These are phyloP conservation scores for Nannizziopsis arthrosporioides DNA, from an alignment of 2,329 filamentous ascomycete genomes.

Conservation along the genomic window DNA sequence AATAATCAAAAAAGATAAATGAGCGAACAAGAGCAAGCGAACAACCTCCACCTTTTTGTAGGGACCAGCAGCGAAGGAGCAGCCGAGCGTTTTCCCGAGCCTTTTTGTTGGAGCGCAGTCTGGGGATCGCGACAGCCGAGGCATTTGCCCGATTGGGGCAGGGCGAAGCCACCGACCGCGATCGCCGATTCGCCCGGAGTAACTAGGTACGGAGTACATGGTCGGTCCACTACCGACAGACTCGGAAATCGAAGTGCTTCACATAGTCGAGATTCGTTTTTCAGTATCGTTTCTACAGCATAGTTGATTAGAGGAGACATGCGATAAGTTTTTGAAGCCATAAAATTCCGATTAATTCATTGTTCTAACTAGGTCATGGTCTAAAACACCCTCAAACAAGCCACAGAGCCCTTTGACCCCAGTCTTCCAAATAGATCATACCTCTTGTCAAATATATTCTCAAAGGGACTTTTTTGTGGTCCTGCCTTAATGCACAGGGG, in stretches of 20 bases:
- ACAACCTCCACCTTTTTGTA: slow-evolving; percentile 4
- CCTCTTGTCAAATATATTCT: slow-evolving; percentile 3
- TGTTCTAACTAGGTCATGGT: slow-evolving; percentile 5
- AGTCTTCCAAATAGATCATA: slow-evolving; percentile 2
- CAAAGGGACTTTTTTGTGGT: neutral
- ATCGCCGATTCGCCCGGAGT: too few species aligned
- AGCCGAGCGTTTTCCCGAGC: slow-evolving; percentile 6
- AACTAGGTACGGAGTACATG: too few species aligned
- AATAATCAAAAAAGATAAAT: neutral
- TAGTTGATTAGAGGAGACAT: too few species aligned
- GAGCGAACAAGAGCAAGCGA: neutral
- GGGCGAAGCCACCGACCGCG: neutral
- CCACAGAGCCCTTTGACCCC: neutral
- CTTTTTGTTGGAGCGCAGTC: neutral
- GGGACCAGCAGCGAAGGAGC: neutral
- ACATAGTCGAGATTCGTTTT: too few species aligned
- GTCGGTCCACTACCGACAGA: too few species aligned
- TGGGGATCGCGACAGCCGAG: slow-evolving; percentile 2
- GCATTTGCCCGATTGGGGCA: slow-evolving; percentile 4
- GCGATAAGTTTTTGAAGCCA: neutral
- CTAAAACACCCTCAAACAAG: slow-evolving; percentile 5
- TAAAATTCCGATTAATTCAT: neutral
- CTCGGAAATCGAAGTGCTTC: too few species aligned
- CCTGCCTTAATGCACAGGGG: neutral
- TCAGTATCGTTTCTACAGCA: too few species aligned